Conservation (phyloP, 179 eudicot species). For the Dionaea muscipula region DNA sequence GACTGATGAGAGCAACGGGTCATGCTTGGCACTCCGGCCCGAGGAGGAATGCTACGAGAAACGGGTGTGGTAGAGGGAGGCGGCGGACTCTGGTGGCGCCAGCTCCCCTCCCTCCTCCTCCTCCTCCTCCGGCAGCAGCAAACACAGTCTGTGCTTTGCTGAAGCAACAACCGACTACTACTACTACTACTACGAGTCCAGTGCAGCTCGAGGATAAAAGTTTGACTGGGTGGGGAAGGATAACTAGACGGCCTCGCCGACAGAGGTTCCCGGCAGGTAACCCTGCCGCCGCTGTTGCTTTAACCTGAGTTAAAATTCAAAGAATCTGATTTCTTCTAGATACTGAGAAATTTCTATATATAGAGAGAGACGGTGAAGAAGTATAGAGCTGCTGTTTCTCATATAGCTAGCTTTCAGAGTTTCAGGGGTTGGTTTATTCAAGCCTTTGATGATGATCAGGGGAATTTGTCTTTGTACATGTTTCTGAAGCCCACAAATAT, state of each 20-base stretch:
- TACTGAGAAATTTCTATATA: background rate
- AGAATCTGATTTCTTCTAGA: too few species aligned
- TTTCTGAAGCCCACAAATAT: background rate
- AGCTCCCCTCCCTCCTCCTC: conserved; percentile 10
- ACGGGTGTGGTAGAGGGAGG: conserved; percentile 52
- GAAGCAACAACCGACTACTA: conserved; percentile 22
- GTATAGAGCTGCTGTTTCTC: background rate
- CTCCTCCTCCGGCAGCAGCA: conserved; percentile 5
- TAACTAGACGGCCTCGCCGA: conserved; percentile 80
- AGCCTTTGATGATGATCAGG: too few species aligned
- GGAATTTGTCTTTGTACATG: background rate
- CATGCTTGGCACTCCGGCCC: conserved; percentile 55
- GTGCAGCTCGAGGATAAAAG: conserved; percentile 51
- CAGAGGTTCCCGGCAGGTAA: conserved; percentile 72
- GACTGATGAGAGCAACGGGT: conserved; percentile 75
- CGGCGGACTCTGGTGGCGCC: conserved; percentile 28
- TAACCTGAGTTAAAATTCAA: background rate
- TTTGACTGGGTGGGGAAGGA: conserved; percentile 86
- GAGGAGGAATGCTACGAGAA: conserved; percentile 49
- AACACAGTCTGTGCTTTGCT: conserved; percentile 8
- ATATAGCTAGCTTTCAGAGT: background rate
- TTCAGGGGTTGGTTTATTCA: too few species aligned
- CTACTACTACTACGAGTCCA: conserved; percentile 21
- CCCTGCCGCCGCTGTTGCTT: conserved; percentile 18
- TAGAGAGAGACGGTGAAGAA: too few species aligned